phyloP scores from a whole-genome alignment of 192 early-diverging fungal species.

The Allomyces javanicus region DNA sequence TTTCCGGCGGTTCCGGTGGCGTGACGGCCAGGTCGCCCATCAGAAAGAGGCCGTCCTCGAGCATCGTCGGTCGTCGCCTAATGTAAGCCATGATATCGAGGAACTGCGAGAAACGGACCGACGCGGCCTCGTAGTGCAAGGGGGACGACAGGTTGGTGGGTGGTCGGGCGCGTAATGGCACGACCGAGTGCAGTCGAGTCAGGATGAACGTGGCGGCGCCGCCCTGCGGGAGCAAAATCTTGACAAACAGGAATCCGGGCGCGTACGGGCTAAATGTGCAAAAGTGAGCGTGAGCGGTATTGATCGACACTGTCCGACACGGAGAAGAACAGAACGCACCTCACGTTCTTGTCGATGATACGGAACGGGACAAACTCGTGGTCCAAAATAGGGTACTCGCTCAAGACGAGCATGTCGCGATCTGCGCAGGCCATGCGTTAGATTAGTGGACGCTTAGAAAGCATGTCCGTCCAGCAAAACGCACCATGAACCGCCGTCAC shows the following conservation, averaged over 20 bases:
- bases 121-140: not conserved
- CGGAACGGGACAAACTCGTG: not conserved
- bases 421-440: not conserved
- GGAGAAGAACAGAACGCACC: not conserved
- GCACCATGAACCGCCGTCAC: not conserved
- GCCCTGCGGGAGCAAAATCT: not conserved
- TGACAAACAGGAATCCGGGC: not conserved
- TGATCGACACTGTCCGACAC: not conserved
- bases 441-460: not conserved
- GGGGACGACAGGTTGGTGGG: not conserved
- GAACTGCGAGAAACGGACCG: not conserved
- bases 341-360: not conserved
- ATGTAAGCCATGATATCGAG: not conserved
- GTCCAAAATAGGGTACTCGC: not conserved
- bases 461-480: not conserved
- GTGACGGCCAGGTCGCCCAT: not conserved
- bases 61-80: not conserved
- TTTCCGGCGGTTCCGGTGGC: not conserved
- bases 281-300: not conserved
- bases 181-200: not conserved
- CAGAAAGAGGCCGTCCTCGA: not conserved
- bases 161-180: not conserved
- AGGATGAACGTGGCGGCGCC: not conserved
- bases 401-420: not conserved
- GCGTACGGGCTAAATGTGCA: not conserved